Percentiles rank a stretch among this genome's conserved stretches.
These are phyloP conservation scores for Suillus tomentosus DNA, from an alignment of 768 basidiomycete genomes.

Conservation along the genomic window DNA sequence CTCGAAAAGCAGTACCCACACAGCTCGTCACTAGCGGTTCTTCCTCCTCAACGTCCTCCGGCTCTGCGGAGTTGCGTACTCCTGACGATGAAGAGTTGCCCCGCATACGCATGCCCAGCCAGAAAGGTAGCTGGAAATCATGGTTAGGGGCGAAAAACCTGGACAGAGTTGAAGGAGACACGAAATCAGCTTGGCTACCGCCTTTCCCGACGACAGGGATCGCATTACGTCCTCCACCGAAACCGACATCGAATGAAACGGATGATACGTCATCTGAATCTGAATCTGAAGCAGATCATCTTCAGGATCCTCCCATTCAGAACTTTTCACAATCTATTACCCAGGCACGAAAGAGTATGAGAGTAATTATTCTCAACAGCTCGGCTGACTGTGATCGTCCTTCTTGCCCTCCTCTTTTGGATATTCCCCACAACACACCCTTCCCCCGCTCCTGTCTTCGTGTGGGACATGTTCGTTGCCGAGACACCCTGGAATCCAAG, in stretches of 20 bases:
- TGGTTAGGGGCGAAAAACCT: conserved; percentile 51
- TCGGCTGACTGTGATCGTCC: conserved; percentile 37
- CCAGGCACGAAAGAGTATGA: conserved; percentile 41
- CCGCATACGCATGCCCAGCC: conserved; percentile 29
- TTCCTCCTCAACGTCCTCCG: conserved; percentile 63
- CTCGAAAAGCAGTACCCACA: conserved; percentile 29
- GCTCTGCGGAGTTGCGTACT: conserved; percentile 53
- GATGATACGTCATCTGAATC: conserved; percentile 42
- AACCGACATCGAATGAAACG: conserved; percentile 23
- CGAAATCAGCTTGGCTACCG: conserved; percentile 35
- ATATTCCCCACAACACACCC: conserved; percentile 33
- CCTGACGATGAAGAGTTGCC: conserved; percentile 56
- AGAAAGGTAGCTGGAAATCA: conserved; percentile 55
- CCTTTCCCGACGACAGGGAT: conserved; percentile 23
- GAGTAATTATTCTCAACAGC: conserved; percentile 47
- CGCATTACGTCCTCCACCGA: conserved; percentile 23
- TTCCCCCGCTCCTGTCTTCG: conserved; percentile 63
- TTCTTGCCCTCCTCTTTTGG: conserved; percentile 52
- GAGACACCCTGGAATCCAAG: conserved; percentile 43
- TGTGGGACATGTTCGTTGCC: conserved; percentile 36
- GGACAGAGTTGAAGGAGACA: conserved; percentile 28
- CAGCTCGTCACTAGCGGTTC: conserved; percentile 40
- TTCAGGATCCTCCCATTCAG: conserved; percentile 20
- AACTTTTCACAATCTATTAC: conserved; percentile 30
- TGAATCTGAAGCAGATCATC: conserved; percentile 34